Percentiles rank a stretch among this genome's conserved stretches.
Evolutionary conservation across 2,329 filamentous ascomycete species (phyloP).

Genomic region (Neurospora crassa): DNA sequence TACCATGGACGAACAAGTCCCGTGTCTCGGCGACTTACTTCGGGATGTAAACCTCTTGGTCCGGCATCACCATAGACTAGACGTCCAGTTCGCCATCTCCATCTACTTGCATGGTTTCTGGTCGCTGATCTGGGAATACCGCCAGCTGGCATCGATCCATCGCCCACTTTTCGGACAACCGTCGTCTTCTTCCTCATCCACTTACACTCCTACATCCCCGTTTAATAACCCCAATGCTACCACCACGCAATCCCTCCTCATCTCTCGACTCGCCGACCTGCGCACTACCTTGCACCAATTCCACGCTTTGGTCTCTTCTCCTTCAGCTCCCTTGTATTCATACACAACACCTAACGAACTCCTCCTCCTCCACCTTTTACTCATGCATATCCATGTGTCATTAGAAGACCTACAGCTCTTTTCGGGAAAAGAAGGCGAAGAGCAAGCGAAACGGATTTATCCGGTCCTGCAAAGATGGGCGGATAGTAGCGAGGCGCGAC

Average conservation of each 20-base stretch:
- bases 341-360: neutral
- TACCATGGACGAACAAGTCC: constrained; percentile 30
- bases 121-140: constrained; percentile 56
- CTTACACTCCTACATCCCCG: constrained; percentile 23
- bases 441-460: constrained; percentile 52
- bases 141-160: constrained; percentile 44
- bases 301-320: constrained; percentile 21
- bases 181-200: constrained; percentile 8
- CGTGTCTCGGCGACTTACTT: constrained; percentile 46
- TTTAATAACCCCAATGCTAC: constrained; percentile 23
- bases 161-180: constrained; percentile 19
- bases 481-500: constrained; percentile 42
- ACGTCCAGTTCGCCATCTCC: constrained; percentile 45
- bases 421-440: constrained; percentile 56
- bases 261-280: constrained; percentile 52
- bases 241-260: constrained; percentile 25
- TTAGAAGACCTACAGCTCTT: constrained; percentile 59
- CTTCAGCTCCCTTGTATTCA: constrained; percentile 21
- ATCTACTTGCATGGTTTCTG: constrained; percentile 58
- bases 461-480: constrained; percentile 51
- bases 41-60: constrained; percentile 45
- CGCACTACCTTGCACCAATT: constrained; percentile 44
- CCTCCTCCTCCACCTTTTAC: constrained; percentile 42
- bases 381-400: constrained; percentile 55
- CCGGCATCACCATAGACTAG: constrained; percentile 39